Conservation (phyloP, 73 alveolate species). For the Paramecium octaurelia region DNA sequence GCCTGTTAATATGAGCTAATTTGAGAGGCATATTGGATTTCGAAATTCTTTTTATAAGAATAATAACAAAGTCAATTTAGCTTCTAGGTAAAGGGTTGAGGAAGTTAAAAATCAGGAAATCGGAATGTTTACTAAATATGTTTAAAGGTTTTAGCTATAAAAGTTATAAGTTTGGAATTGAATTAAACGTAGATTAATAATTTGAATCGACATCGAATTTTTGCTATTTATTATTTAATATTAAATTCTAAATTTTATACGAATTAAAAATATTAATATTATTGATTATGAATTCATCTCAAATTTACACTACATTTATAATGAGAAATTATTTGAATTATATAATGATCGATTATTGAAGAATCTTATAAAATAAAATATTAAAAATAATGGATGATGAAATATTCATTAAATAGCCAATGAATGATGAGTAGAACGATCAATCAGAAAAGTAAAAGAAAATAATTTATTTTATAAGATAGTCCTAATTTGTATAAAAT, state of each 20-base stretch:
- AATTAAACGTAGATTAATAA: neutral
- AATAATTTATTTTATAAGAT: neutral
- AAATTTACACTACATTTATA: neutral
- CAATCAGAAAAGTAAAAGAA: neutral
- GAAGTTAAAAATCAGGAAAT: constrained; percentile 6
- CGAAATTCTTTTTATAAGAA: constrained; percentile 30
- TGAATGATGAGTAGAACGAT: neutral
- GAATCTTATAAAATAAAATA: constrained; percentile 16
- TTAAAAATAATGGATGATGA: constrained; percentile 17
- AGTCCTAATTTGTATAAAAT: neutral
- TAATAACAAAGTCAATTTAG: neutral
- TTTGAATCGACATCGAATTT: neutral
- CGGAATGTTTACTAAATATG: constrained; percentile 4
- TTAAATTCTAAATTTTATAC: neutral
- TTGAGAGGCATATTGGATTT: constrained; percentile 33
- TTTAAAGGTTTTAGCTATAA: neutral
- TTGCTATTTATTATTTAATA: neutral
- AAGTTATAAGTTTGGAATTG: constrained; percentile 1
- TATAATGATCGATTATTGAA: constrained; percentile 23
- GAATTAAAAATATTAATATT: neutral
- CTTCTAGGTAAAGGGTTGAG: neutral
- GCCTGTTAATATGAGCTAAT: constrained; percentile 1
- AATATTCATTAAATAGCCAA: neutral
- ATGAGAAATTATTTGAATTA: constrained; percentile 2
- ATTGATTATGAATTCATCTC: neutral